Base-by-base conservation (phyloP, 139 green algal species). In the Closterium sp. region DNA sequence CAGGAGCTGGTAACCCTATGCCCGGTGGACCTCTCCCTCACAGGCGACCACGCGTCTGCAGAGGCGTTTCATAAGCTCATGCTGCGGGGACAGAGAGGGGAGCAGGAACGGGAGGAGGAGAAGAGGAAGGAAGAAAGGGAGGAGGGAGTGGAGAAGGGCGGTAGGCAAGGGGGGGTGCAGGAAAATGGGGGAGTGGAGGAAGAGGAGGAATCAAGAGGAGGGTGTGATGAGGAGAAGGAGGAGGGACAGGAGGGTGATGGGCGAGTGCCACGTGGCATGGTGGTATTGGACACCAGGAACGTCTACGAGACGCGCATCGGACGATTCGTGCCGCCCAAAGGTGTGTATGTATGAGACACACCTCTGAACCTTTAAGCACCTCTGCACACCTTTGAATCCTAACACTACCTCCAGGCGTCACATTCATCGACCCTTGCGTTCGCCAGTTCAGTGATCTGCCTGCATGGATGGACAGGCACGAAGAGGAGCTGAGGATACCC, bases 231-330 rank as follows among this genome's bases (percentile, higher is more conserved):
- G 87, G 27, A 31, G 9, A 31, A 9, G 4, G 42, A 2, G 3
- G 22, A 21, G 9, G 2, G 87, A 17, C 1, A 2, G 9, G 1
- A 17, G 4, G 87, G 17, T 13, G 30, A 38, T 38, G 32, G 3
- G 3, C 3, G 2, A 2, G 32, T 3, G n/a, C 28, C n/a, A 31
- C 85, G n/a, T 31, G 85, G 85, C 85, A 45, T 92, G 73, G 97
- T 98, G 89, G 91, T 98, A 32, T n/a, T 98, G 62, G 97, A 98
- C 84, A 91, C 88, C 0, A 86, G 97, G 0, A 98, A 98, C 91
- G 10, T 96, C 4, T 98, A 98, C 86, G 97, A 98, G 93, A 97
- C 95, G 0, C 32, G 91, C 22, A 97, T 98, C 0, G 97, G 97
- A 30, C 91, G 89, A n/a, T 97, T 95, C 91, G 30, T 91, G 73